Evolutionary conservation across 139 green algal species (phyloP).

Genomic region (Coelastrella sp.): DNA sequence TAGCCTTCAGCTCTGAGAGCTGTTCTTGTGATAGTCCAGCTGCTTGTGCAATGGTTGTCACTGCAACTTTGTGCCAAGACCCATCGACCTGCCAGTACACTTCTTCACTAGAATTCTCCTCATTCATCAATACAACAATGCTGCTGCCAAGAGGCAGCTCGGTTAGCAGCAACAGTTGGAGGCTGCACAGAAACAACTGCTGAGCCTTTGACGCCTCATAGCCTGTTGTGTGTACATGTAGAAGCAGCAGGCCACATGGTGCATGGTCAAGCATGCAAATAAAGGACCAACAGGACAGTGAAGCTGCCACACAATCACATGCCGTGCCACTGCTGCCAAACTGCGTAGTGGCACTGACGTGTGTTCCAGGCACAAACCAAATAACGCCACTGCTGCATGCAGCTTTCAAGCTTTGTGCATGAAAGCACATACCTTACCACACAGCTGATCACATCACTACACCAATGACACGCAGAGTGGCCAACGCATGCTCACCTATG

Average conservation of each 20-base stretch:
- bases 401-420: too few relatives aligned
- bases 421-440: too few relatives aligned
- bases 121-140: not conserved
- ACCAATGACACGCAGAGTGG: not conserved
- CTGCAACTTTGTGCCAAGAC: not conserved
- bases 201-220: not conserved
- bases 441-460: too few relatives aligned
- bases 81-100: not conserved
- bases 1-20: not conserved
- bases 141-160: slow-evolving; percentile 15
- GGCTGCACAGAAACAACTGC: not conserved
- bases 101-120: too few relatives aligned
- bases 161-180: slow-evolving; percentile 19
- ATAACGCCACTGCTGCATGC: too few relatives aligned
- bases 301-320: too few relatives aligned
- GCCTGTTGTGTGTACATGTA: not conserved
- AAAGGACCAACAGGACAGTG: too few relatives aligned
- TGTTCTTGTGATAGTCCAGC: too few relatives aligned
- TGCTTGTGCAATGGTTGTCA: too few relatives aligned
- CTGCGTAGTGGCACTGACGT: too few relatives aligned
- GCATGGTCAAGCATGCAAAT: not conserved
- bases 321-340: too few relatives aligned
- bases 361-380: not conserved
- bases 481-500: not conserved
- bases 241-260: not conserved